Conservation (phyloP, 768 basidiomycete genomes). For the Collybia nuda region DNA sequence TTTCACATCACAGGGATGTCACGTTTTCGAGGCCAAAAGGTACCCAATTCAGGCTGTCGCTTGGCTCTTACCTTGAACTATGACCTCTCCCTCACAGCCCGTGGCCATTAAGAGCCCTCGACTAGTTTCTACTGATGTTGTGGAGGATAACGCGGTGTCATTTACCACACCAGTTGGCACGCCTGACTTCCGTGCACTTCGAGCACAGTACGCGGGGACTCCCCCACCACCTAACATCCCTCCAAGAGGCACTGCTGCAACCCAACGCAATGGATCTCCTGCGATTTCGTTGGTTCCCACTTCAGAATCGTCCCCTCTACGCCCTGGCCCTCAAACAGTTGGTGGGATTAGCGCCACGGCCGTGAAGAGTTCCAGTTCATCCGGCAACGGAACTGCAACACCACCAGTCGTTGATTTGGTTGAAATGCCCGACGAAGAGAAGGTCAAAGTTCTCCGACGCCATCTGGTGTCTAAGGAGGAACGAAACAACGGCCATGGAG, state of each 20-base stretch:
- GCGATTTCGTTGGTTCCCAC: conserved; percentile 4
- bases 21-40: conserved; percentile 4
- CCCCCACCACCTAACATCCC: conserved; percentile 62
- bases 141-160: conserved; percentile 22
- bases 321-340: conserved; percentile 17
- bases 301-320: conserved; percentile 12
- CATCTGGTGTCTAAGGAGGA: conserved; percentile 82
- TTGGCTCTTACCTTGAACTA: conserved; percentile 22
- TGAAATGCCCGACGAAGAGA: conserved; percentile 77
- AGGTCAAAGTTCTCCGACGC: conserved; percentile 73
- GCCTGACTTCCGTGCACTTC: conserved; percentile 63
- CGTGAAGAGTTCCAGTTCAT: conserved; percentile 24
- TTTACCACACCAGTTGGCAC: conserved; percentile 49
- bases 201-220: conserved; percentile 61
- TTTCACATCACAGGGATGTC: not conserved
- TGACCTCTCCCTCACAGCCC: conserved; percentile 59
- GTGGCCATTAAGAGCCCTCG: conserved; percentile 44
- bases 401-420: conserved; percentile 45
- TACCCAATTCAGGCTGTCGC: not conserved
- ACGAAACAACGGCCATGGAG: conserved; percentile 34
- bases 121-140: conserved; percentile 14
- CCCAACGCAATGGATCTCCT: conserved; percentile 18
- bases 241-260: conserved; percentile 25
- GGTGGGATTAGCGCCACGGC: conserved; percentile 35
- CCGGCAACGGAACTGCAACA: conserved; percentile 24